Evolutionary conservation across 768 basidiomycete genomes (phyloP).

Genomic region (Lactifluus volemus): DNA sequence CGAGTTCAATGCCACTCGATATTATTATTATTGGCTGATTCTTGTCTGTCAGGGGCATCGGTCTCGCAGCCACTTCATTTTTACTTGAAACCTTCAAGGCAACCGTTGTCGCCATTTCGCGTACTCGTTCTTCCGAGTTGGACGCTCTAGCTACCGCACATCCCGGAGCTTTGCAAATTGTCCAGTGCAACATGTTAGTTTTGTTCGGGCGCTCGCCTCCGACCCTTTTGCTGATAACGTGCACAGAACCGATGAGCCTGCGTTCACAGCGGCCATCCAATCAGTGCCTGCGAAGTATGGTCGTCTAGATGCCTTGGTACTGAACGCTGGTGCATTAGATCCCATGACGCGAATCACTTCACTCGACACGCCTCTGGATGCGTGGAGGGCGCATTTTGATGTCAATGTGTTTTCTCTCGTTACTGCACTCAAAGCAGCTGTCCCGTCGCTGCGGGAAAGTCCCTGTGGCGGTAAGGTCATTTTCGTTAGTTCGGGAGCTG

Average conservation of each 20-base stretch:
- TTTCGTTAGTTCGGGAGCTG: slow-evolving; percentile 82
- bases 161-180: slow-evolving; percentile 36
- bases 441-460: slow-evolving; percentile 63
- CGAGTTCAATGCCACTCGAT: background rate
- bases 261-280: slow-evolving; percentile 47
- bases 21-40: background rate
- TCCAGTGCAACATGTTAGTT: slow-evolving; percentile 74
- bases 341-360: slow-evolving; percentile 56
- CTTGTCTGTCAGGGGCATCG: slow-evolving; percentile 48
- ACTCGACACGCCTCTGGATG: slow-evolving; percentile 38
- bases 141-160: slow-evolving; percentile 36
- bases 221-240: background rate
- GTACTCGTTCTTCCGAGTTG: slow-evolving; percentile 61
- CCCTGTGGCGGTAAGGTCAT: slow-evolving; percentile 55
- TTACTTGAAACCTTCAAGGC: slow-evolving; percentile 56
- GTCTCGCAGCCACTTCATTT: slow-evolving; percentile 65
- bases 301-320: slow-evolving; percentile 63
- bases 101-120: slow-evolving; percentile 68
- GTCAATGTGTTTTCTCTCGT: slow-evolving; percentile 85
- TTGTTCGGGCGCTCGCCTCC: background rate
- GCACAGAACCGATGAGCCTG: slow-evolving; percentile 49
- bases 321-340: slow-evolving; percentile 78
- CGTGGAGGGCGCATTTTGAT: slow-evolving; percentile 70
- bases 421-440: slow-evolving; percentile 51
- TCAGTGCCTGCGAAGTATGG: slow-evolving; percentile 46